Conservation (phyloP, 805 yeast genomes). For the Vanderwaltozyma verrucispora region DNA sequence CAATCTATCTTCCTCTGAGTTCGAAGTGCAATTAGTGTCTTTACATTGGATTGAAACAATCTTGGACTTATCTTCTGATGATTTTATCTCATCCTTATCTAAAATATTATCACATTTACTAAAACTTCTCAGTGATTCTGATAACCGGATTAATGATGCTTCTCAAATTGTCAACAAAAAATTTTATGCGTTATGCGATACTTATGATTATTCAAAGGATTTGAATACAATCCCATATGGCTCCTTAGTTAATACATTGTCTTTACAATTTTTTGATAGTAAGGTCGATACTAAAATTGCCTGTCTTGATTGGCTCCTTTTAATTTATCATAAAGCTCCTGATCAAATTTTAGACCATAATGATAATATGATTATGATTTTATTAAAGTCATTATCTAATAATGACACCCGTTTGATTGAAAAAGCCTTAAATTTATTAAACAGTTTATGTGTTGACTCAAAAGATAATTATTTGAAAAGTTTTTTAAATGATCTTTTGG, state of each 20-base stretch:
- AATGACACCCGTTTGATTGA: slow-evolving; percentile 28
- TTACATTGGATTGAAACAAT: slow-evolving; percentile 75
- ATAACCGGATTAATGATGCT: slow-evolving; percentile 39
- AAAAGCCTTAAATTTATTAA: slow-evolving; percentile 22
- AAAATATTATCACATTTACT: slow-evolving; percentile 61
- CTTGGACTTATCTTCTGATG: slow-evolving; percentile 57
- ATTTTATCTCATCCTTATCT: slow-evolving; percentile 65
- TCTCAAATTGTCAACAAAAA: slow-evolving; percentile 49
- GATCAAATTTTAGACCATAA: slow-evolving; percentile 42
- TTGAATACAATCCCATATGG: slow-evolving; percentile 29
- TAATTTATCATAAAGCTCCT: slow-evolving; percentile 66
- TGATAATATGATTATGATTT: slow-evolving; percentile 62
- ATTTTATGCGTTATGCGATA: slow-evolving; percentile 38
- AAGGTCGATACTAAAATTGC: slow-evolving; percentile 77
- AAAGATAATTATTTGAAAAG: slow-evolving; percentile 64
- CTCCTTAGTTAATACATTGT: slow-evolving; percentile 58
- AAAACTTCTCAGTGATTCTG: slow-evolving; percentile 47
- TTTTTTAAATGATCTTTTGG: slow-evolving; percentile 62
- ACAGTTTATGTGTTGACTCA: slow-evolving; percentile 28
- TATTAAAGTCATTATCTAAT: slow-evolving; percentile 62
- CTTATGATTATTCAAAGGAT: slow-evolving; percentile 17
- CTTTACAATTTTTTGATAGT: slow-evolving; percentile 60
- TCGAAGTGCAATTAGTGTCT: slow-evolving; percentile 68
- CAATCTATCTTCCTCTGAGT: slow-evolving; percentile 62
- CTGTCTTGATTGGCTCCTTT: slow-evolving; percentile 80